phyloP scores from a whole-genome alignment of 352 stramenopile species.

The Pythium insidiosum region DNA sequence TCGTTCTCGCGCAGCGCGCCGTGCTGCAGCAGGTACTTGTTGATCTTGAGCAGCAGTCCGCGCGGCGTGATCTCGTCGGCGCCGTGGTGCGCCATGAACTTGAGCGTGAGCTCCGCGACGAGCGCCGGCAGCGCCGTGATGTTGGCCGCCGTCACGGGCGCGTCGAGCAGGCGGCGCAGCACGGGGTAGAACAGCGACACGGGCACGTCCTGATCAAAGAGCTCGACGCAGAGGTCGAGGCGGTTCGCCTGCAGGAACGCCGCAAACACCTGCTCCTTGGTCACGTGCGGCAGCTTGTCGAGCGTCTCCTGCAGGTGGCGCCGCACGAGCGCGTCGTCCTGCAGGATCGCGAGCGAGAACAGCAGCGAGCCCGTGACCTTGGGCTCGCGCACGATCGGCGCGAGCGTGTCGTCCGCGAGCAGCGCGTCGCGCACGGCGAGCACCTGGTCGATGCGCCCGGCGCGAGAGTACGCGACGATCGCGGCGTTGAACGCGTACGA shows the following conservation, averaged over 20 bases:
- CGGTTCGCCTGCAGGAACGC: constrained; percentile 30
- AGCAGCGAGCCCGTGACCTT: constrained; percentile 59
- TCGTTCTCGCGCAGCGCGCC: constrained; percentile 34
- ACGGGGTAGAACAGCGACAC: constrained; percentile 22
- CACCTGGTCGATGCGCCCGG: constrained; percentile 39
- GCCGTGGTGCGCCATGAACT: constrained; percentile 43
- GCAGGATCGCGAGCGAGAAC: constrained; percentile 49
- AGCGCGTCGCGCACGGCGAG: constrained; percentile 38
- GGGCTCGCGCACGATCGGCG: constrained; percentile 22
- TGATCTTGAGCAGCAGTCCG: constrained; percentile 35
- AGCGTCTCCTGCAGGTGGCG: constrained; percentile 20
- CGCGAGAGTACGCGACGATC: constrained; percentile 61
- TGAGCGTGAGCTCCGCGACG: constrained; percentile 40
- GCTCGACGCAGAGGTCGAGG: constrained; percentile 31
- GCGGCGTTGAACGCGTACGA: constrained; percentile 74
- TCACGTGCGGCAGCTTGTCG: constrained; percentile 30
- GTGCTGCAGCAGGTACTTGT: constrained; percentile 31
- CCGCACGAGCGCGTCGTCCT: constrained; percentile 27
- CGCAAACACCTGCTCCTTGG: constrained; percentile 26
- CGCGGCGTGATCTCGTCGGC: constrained; percentile 21
- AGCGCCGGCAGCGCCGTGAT: constrained; percentile 7
- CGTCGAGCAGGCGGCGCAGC: constrained; percentile 27
- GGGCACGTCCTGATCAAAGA: constrained; percentile 31
- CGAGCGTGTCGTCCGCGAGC: constrained; percentile 4
- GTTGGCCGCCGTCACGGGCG: neutral